phyloP scores from a whole-genome alignment of 1,139 yeast genomes.

The Hansenula anomala region DNA sequence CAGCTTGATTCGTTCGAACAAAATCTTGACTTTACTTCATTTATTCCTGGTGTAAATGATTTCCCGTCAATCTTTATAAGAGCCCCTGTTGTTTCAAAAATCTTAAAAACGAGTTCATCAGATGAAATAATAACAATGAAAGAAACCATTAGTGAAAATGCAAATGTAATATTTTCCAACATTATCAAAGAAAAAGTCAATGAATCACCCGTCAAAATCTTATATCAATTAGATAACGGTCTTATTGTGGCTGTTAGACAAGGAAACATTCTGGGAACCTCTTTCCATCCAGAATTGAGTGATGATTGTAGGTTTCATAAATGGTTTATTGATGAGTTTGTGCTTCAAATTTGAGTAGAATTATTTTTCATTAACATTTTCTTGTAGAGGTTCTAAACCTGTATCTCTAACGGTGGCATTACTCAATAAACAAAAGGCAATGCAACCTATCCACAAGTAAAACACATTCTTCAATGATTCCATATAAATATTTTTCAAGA shows the following conservation, averaged over 20 bases:
- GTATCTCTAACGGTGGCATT: neutral
- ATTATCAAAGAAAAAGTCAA: slow-evolving; percentile 29
- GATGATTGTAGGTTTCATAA: slow-evolving; percentile 58
- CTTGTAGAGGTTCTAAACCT: neutral
- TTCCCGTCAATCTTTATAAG: slow-evolving; percentile 69
- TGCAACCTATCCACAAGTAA: neutral
- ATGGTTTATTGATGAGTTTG: slow-evolving; percentile 65
- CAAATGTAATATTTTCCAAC: slow-evolving; percentile 22
- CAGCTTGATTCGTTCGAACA: slow-evolving; percentile 65
- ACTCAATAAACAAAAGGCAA: neutral
- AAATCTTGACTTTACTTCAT: slow-evolving; percentile 42
- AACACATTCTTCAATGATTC: neutral
- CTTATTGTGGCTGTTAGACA: slow-evolving; percentile 71
- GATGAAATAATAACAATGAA: neutral
- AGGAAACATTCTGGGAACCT: slow-evolving; percentile 64
- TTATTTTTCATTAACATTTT: too few relatives aligned
- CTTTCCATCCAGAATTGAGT: slow-evolving; percentile 78
- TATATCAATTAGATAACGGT: slow-evolving; percentile 34
- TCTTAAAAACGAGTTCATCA: slow-evolving; percentile 17
- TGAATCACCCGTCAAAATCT: slow-evolving; percentile 34
- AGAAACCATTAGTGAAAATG: neutral
- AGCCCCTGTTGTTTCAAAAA: slow-evolving; percentile 63
- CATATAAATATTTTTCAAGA: neutral
- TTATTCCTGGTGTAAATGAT: slow-evolving; percentile 33
- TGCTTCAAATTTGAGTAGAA: neutral